Evolutionary conservation across 495 filamentous ascomycete species (phyloP).

Genomic region (Corynascus novoguineensis): DNA sequence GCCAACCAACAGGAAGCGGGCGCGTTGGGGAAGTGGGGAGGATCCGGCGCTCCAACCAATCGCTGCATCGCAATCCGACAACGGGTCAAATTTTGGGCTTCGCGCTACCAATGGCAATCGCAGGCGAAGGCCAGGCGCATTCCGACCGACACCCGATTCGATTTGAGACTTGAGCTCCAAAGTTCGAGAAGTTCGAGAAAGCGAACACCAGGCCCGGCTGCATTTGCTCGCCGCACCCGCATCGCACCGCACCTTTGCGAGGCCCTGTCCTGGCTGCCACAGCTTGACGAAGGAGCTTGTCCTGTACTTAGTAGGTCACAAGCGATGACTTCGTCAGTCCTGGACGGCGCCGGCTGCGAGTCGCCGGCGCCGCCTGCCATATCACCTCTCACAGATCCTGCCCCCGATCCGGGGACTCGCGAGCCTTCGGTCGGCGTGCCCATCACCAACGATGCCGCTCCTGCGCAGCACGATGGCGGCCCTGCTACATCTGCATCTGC

Average conservation of each 20-base stretch:
- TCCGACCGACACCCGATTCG: conserved; percentile 18
- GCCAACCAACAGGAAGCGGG: not conserved
- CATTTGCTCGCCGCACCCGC: not conserved
- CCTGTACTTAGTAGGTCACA: conserved; percentile 15
- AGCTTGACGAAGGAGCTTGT: conserved; percentile 36
- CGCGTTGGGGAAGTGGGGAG: conserved; percentile 2
- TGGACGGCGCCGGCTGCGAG: conserved; percentile 21
- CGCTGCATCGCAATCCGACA: not conserved
- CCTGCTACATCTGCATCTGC: not conserved
- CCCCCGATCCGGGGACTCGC: conserved; percentile 26
- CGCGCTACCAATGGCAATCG: conserved; percentile 7
- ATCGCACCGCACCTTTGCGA: conserved; percentile 6
- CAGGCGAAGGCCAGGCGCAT: conserved; percentile 14
- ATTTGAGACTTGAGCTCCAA: conserved; percentile 10
- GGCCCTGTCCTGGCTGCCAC: conserved; percentile 13
- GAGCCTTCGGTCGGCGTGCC: conserved; percentile 20
- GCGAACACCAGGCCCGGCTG: not conserved
- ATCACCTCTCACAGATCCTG: conserved; percentile 31
- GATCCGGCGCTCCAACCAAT: conserved; percentile 13
- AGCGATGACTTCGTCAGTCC: conserved; percentile 37
- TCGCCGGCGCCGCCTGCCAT: conserved; percentile 33
- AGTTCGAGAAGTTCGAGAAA: not conserved
- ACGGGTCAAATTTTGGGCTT: conserved; percentile 17
- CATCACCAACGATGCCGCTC: not conserved
- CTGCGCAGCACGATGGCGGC: not conserved